Base-by-base conservation (phyloP, 139 green algal species). In the Desmodesmus armatus region DNA sequence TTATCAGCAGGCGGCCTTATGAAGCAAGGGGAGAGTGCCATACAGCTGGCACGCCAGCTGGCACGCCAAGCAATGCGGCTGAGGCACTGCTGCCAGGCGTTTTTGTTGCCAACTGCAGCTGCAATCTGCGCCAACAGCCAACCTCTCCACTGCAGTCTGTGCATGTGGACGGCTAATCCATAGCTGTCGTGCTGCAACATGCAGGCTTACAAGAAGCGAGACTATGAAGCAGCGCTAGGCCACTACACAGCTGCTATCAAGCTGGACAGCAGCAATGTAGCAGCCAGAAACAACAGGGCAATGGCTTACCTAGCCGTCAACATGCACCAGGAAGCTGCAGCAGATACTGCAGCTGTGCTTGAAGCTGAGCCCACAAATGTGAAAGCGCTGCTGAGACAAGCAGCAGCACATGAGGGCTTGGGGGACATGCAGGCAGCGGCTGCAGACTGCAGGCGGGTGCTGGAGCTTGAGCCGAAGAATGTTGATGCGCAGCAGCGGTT, bases 281-380 rank as follows among this genome's bases (percentile, higher is more conserved):
- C 82, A 6, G 94, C 94, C 0, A 75, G 84, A 35, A 97, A 95
- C 88, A 98, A 98, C 89, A 85, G 95, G 7, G 93, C 95, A 0
- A 63, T 98, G 77, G 90, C 90, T 5, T 87, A 90, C 62, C 90
- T 98, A n/a, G 93, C 93, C 85, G 82, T 98, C 35, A 63, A 81
- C 5, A 88, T 85, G 31, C 88, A 80, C 75, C 84, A 2, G 5
- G 88, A 93, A 21, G 95, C 93, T 29, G 82, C 91, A 53, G 66
- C 67, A 17, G 95, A 97, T n/a, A n/a, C 80, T 92, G 86, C 53
- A 49, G 31, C 27, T 19, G 92, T 97, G 69, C 33, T 98, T 40
- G 39, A 63, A 3, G 29, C 29, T 5, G 84, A 97, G 63, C 82
- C 91, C 0, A 11, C 55, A 41, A 96, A 97, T 41, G 93, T 96